Percentiles rank a stretch among this genome's conserved stretches.
phyloP scores from a whole-genome alignment of 768 basidiomycete genomes.

The Filobasidium wieringae region DNA sequence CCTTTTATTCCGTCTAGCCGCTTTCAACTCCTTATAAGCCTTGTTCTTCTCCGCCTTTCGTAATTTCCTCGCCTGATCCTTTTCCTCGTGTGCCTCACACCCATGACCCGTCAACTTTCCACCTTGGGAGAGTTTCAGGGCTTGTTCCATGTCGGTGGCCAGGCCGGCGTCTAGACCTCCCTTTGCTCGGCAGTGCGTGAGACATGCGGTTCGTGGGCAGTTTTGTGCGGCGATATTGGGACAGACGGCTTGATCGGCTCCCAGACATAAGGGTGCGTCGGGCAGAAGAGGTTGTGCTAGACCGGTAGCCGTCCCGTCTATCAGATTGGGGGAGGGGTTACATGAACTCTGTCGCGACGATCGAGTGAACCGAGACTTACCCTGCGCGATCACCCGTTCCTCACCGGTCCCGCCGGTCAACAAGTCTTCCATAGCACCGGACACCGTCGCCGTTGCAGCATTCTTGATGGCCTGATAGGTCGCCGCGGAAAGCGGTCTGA shows the following conservation, averaged over 20 bases:
- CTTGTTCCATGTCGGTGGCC: constrained; percentile 6
- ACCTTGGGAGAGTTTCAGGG: constrained; percentile 7
- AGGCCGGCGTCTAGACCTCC: constrained; percentile 22
- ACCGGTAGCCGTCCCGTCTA: constrained; percentile 2
- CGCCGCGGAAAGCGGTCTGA: constrained; percentile 42
- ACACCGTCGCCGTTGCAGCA: background rate
- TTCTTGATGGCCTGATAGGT: background rate
- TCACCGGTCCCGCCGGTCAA: constrained; percentile 15
- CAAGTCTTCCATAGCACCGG: background rate
- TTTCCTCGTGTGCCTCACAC: constrained; percentile 38
- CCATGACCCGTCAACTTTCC: constrained; percentile 30
- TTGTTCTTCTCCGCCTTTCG: constrained; percentile 23
- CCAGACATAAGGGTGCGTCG: background rate
- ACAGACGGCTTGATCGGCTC: constrained; percentile 12
- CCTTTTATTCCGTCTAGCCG: background rate
- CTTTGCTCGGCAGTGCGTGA: constrained; percentile 31
- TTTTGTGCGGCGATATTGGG: constrained; percentile 23
- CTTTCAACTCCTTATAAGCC: constrained; percentile 3
- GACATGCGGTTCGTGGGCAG: constrained; percentile 30
- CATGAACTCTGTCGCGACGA: background rate
- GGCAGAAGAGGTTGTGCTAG: background rate
- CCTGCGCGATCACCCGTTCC: constrained; percentile 9
- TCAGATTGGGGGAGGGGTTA: background rate
- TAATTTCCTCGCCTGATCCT: constrained; percentile 30
- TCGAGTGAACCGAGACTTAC: background rate